Conservation (phyloP, 352 stramenopile species). For the Globisporangium alternatum region DNA sequence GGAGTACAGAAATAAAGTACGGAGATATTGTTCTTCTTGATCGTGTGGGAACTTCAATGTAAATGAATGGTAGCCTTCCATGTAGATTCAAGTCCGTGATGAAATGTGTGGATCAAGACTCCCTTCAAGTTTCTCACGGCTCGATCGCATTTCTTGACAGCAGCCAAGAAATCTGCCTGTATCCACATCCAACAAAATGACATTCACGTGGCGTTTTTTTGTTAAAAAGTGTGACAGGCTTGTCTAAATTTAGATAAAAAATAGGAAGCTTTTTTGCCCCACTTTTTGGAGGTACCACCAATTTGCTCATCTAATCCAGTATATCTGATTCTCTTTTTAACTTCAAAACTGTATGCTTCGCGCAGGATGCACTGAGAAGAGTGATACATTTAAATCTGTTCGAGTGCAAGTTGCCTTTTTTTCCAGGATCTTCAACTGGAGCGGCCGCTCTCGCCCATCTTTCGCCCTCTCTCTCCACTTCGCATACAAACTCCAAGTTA, state of each 20-base stretch:
- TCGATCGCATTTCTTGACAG: too few species aligned
- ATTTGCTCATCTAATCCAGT: neutral
- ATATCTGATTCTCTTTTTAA: neutral
- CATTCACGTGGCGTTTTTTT: too few species aligned
- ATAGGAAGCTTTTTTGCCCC: neutral
- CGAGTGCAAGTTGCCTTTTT: conserved; percentile 4
- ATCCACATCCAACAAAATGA: too few species aligned
- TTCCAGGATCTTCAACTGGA: neutral
- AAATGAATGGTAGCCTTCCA: too few species aligned
- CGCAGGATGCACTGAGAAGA: neutral
- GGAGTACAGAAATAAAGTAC: too few species aligned
- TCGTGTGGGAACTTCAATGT: too few species aligned
- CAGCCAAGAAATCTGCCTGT: too few species aligned
- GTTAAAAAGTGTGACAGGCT: neutral
- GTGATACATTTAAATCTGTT: neutral
- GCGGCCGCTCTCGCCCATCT: conserved; percentile 3
- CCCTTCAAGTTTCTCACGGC: too few species aligned
- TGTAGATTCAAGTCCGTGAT: too few species aligned
- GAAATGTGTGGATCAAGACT: too few species aligned
- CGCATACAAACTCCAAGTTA: conserved; percentile 9
- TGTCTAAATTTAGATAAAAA: neutral
- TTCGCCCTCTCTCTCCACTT: conserved; percentile 1
- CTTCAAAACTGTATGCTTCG: too few species aligned
- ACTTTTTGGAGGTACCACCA: neutral
- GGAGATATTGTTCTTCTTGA: too few species aligned